Conservation (phyloP, 1,284 basidiomycete species). For the Grifola frondosa region DNA sequence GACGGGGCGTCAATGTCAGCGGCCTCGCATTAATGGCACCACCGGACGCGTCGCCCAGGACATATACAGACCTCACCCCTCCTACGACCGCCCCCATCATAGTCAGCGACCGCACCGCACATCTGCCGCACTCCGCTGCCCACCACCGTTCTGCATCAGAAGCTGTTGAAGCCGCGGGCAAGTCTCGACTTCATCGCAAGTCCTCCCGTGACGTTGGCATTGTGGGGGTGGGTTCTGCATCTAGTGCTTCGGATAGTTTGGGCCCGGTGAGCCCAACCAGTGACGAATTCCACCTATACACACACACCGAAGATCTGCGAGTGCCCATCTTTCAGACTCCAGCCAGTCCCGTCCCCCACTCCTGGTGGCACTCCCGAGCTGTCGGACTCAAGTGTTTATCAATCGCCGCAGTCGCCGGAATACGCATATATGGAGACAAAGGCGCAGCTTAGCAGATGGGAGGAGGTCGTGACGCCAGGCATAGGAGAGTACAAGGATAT, state of each 20-base stretch:
- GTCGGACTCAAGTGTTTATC: slow-evolving; percentile 27
- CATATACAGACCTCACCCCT: slow-evolving; percentile 50
- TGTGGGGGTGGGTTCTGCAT: slow-evolving; percentile 41
- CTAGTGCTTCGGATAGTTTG: slow-evolving; percentile 16
- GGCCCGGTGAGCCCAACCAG: slow-evolving; percentile 17
- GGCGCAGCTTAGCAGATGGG: slow-evolving; percentile 17
- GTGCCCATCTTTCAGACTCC: slow-evolving; percentile 55
- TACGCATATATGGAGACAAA: too few relatives aligned
- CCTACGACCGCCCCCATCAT: slow-evolving; percentile 47
- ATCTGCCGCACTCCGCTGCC: slow-evolving; percentile 11
- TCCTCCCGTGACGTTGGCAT: slow-evolving; percentile 58
- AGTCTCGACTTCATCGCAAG: slow-evolving; percentile 33
- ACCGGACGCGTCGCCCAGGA: slow-evolving; percentile 58
- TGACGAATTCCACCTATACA: slow-evolving; percentile 18
- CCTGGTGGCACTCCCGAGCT: slow-evolving; percentile 35
- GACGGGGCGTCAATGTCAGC: slow-evolving; percentile 46
- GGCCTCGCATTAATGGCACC: slow-evolving; percentile 66
- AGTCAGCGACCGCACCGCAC: slow-evolving; percentile 23
- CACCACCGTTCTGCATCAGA: slow-evolving; percentile 52
- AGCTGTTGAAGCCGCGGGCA: slow-evolving; percentile 27
- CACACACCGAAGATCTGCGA: slow-evolving; percentile 20
- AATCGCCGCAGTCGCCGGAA: too few relatives aligned
- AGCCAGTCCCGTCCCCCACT: slow-evolving; percentile 44
- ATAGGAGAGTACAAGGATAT: slow-evolving; percentile 61
- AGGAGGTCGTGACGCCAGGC: slow-evolving; percentile 45